A percentile compares a stretch with the other conserved stretches of the same genome.
Evolutionary conservation across 371 early-diverging fungal species (phyloP).

Genomic region (Quaeritorhiza haematococci): DNA sequence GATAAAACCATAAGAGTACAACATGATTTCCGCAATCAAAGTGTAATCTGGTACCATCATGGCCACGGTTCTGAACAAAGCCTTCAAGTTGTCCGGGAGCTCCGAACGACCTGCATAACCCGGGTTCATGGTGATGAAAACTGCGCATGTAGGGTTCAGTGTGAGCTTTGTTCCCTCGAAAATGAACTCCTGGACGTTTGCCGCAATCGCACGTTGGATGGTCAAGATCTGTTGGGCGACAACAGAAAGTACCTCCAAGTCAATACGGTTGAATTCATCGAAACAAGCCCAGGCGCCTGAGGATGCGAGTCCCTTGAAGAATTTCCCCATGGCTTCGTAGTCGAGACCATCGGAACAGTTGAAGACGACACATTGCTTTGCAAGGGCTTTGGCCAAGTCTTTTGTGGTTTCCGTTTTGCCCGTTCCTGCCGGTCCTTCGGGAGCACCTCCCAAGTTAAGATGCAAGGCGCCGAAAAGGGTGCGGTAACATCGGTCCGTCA

Average conservation of each 20-base stretch:
- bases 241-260: slow-evolving; percentile 50
- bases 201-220: slow-evolving; percentile 48
- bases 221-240: slow-evolving; percentile 54
- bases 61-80: slow-evolving; percentile 52
- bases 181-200: slow-evolving; percentile 39
- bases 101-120: slow-evolving; percentile 61
- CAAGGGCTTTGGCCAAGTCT: slow-evolving; percentile 57
- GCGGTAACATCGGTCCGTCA: slow-evolving; percentile 55
- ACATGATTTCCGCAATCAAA: slow-evolving; percentile 48
- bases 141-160: slow-evolving; percentile 44
- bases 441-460: slow-evolving; percentile 54
- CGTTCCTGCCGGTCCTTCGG: slow-evolving; percentile 55
- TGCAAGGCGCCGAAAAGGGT: slow-evolving; percentile 54
- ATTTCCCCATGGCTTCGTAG: slow-evolving; percentile 53
- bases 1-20: slow-evolving; percentile 54
- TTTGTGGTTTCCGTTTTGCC: slow-evolving; percentile 65
- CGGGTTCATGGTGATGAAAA: slow-evolving; percentile 66
- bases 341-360: slow-evolving; percentile 58
- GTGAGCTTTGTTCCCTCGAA: slow-evolving; percentile 47
- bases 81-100: slow-evolving; percentile 57
- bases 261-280: slow-evolving; percentile 66
- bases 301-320: slow-evolving; percentile 52
- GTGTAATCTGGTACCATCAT: slow-evolving; percentile 61
- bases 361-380: slow-evolving; percentile 60
- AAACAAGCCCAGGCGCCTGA: slow-evolving; percentile 59